Evolutionary conservation across 73 alveolate species (phyloP).

Genomic region (Tetrahymena elliotti): DNA sequence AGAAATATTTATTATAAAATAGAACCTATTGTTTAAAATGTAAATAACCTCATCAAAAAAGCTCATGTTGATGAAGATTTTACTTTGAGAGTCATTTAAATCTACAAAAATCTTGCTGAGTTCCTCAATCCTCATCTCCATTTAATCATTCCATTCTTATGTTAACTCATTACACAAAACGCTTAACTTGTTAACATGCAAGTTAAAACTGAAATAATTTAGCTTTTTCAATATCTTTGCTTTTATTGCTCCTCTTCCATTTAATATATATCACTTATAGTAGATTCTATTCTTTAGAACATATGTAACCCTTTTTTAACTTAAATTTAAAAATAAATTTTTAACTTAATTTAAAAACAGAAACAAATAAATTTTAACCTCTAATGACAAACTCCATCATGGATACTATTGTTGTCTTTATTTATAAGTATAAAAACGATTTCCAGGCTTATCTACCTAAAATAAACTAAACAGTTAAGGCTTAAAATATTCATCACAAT

Average conservation of each 20-base stretch:
- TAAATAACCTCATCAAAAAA: slow-evolving; percentile 15
- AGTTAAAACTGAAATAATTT: slow-evolving; percentile 18
- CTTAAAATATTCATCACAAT: slow-evolving; percentile 28
- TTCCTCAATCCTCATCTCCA: slow-evolving; percentile 22
- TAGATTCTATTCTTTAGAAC: slow-evolving; percentile 14
- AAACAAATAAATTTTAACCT: background rate
- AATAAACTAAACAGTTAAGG: slow-evolving; percentile 7
- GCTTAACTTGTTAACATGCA: slow-evolving; percentile 1
- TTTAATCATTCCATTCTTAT: slow-evolving; percentile 27
- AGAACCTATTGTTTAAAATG: slow-evolving; percentile 22
- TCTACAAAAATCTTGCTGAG: slow-evolving; percentile 4
- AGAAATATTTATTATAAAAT: slow-evolving; percentile 11
- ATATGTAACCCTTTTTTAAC: slow-evolving; percentile 3
- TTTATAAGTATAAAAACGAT: slow-evolving; percentile 14
- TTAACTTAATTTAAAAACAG: background rate
- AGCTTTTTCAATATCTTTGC: slow-evolving; percentile 8
- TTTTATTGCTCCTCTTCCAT: slow-evolving; percentile 27
- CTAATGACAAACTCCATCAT: slow-evolving; percentile 8
- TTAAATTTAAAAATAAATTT: background rate
- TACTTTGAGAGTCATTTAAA: slow-evolving; percentile 17
- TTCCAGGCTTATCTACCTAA: slow-evolving; percentile 26
- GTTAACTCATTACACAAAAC: slow-evolving; percentile 8
- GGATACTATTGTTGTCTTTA: slow-evolving; percentile 29
- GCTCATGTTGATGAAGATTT: slow-evolving; percentile 36
- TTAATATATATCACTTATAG: slow-evolving; percentile 12